A percentile compares a stretch with the other conserved stretches of the same genome.
Evolutionary conservation across 768 basidiomycete species (phyloP).

Genomic region (Serpula lacrymans): DNA sequence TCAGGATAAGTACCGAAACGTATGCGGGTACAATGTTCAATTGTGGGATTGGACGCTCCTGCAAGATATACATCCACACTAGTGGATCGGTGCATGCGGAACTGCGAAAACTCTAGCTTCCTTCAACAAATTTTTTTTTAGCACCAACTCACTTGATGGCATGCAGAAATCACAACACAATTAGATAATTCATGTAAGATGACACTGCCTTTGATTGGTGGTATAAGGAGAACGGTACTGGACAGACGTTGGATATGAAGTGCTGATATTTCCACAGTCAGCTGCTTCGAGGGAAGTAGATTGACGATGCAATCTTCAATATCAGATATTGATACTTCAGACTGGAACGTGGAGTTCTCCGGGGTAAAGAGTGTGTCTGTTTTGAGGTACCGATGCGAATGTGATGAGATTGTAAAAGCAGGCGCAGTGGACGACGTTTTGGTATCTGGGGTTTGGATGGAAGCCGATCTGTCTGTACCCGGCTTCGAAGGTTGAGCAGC

Average conservation of each 20-base stretch:
- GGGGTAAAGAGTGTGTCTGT: slow-evolving; percentile 30
- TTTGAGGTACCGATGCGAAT: slow-evolving; percentile 45
- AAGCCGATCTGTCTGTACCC: slow-evolving; percentile 4
- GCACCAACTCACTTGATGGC: slow-evolving; percentile 65
- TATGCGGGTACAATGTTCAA: slow-evolving; percentile 67
- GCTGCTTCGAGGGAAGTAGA: slow-evolving; percentile 35
- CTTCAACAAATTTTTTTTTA: not conserved
- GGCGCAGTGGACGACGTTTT: slow-evolving; percentile 12
- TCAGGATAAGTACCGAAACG: slow-evolving; percentile 64
- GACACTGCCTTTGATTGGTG: slow-evolving; percentile 65
- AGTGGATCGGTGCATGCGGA: slow-evolving; percentile 80
- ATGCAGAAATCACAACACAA: slow-evolving; percentile 67
- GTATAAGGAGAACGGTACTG: slow-evolving; percentile 63
- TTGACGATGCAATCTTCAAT: slow-evolving; percentile 71
- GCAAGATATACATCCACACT: slow-evolving; percentile 63
- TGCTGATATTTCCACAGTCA: slow-evolving; percentile 40
- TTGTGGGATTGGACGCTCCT: slow-evolving; percentile 70
- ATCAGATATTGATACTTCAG: slow-evolving; percentile 63
- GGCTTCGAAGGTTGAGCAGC: slow-evolving; percentile 16
- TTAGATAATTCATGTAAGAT: slow-evolving; percentile 60
- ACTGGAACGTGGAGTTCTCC: slow-evolving; percentile 31
- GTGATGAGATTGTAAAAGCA: slow-evolving; percentile 43
- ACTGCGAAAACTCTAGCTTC: slow-evolving; percentile 41
- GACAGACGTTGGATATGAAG: slow-evolving; percentile 62
- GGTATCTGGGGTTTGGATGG: slow-evolving; percentile 2